phyloP scores from a whole-genome alignment of 768 basidiomycete species.

The Rubroboletus pulcherrimus region DNA sequence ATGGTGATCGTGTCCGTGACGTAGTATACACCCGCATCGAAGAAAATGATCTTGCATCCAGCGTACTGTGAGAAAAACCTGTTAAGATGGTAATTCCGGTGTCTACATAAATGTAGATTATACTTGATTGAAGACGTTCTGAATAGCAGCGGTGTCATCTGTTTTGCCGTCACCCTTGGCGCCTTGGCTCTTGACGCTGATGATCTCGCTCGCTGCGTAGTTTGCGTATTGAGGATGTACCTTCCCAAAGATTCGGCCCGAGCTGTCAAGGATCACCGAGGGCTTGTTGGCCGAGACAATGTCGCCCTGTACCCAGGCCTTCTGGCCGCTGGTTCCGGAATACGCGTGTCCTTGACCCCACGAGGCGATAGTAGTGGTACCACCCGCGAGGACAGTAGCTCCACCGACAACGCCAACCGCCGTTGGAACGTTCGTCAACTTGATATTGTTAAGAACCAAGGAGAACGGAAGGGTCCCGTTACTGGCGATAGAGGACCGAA shows the following conservation, averaged over 20 bases:
- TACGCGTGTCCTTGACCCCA: constrained; percentile 79
- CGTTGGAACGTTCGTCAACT: constrained; percentile 31
- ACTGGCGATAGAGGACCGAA: constrained; percentile 35
- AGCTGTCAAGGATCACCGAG: constrained; percentile 47
- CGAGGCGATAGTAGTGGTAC: constrained; percentile 36
- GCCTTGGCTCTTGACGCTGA: constrained; percentile 66
- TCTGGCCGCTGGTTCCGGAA: constrained; percentile 44
- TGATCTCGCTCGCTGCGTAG: constrained; percentile 57
- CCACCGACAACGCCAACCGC: constrained; percentile 33
- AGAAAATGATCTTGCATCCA: constrained; percentile 75
- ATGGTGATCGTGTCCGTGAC: constrained; percentile 45
- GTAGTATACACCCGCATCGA: constrained; percentile 60
- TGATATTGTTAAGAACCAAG: constrained; percentile 35
- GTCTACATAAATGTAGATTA: neutral
- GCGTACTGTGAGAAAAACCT: constrained; percentile 42
- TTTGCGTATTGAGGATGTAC: constrained; percentile 62
- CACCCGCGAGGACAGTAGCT: constrained; percentile 34
- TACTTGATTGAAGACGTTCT: constrained; percentile 55
- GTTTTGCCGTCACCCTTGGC: constrained; percentile 71
- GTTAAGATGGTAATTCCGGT: neutral
- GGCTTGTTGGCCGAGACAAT: constrained; percentile 51
- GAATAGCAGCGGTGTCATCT: constrained; percentile 69
- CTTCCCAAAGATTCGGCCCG: constrained; percentile 59
- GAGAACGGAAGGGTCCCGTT: constrained; percentile 31
- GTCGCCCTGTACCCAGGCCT: constrained; percentile 46